Percentiles rank a stretch among this genome's conserved stretches.
Evolutionary conservation across 2,329 filamentous ascomycete genomes (phyloP).

Genomic region (Colletotrichum tropicicola): DNA sequence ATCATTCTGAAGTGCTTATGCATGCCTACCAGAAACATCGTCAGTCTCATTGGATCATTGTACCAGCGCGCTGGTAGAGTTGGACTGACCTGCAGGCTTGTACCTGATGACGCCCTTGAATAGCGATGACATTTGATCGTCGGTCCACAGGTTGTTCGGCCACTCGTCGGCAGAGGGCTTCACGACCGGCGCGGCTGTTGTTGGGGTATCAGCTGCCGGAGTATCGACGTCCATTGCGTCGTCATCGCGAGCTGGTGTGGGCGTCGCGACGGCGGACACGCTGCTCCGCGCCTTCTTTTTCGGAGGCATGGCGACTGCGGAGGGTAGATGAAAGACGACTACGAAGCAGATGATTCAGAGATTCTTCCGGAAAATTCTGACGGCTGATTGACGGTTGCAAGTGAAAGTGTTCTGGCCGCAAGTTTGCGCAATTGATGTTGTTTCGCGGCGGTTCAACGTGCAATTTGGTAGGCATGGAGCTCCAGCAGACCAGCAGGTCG

Average conservation of each 20-base stretch:
- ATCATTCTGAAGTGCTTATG: constrained; percentile 96
- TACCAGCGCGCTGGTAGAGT: not conserved
- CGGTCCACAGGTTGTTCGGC: constrained; percentile 84
- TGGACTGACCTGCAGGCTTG: constrained; percentile 85
- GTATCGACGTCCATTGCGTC: constrained; percentile 70
- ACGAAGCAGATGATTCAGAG: not conserved
- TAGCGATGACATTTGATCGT: constrained; percentile 91
- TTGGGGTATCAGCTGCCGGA: constrained; percentile 61
- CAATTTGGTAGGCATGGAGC: no score
- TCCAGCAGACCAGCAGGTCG: no score
- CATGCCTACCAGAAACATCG: constrained; percentile 68
- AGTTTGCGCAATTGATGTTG: no score
- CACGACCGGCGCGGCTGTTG: constrained; percentile 47
- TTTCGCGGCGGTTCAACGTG: no score
- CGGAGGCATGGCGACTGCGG: constrained; percentile 66
- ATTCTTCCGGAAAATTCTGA: no score
- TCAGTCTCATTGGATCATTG: constrained; percentile 30
- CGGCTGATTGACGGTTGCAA: no score
- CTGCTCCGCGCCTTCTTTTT: constrained; percentile 71
- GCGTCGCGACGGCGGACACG: constrained; percentile 65
- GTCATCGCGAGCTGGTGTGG: constrained; percentile 61
- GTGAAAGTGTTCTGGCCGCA: no score
- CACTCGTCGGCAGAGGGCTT: constrained; percentile 47
- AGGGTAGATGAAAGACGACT: not conserved
- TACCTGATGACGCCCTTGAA: constrained; percentile 93